Conservation (phyloP, 2,329 filamentous ascomycete species). For the Bretziella fagacearum region DNA sequence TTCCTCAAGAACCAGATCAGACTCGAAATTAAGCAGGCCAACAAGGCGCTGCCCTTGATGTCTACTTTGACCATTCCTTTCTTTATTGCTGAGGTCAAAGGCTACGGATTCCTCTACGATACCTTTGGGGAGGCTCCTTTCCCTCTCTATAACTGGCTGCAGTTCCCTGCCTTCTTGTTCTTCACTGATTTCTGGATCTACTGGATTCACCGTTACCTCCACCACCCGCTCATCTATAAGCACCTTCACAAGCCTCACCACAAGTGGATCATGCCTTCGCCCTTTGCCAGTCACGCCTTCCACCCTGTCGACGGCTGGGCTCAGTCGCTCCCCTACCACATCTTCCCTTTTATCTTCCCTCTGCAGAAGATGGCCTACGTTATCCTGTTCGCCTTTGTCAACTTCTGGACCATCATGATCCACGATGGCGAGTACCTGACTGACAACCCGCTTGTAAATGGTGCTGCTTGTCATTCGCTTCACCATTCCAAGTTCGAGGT, state of each 20-base stretch:
- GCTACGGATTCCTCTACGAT: constrained; percentile 79
- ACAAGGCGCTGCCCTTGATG: constrained; percentile 64
- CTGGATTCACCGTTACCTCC: constrained; percentile 74
- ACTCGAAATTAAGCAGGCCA: constrained; percentile 70
- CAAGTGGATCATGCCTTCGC: constrained; percentile 99
- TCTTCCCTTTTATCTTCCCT: constrained; percentile 85
- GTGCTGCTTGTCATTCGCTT: constrained; percentile 67
- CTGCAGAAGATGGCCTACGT: constrained; percentile 84
- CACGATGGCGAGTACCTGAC: constrained; percentile 90
- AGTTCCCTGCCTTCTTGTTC: constrained; percentile 80
- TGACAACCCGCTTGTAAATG: constrained; percentile 82
- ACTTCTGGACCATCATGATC: constrained; percentile 94
- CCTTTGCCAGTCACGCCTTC: constrained; percentile 84
- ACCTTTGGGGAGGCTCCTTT: constrained; percentile 58
- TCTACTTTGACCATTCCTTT: constrained; percentile 62
- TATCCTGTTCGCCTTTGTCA: constrained; percentile 75
- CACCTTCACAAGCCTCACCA: constrained; percentile 90
- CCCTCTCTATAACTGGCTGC: constrained; percentile 57
- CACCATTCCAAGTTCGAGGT: constrained; percentile 47
- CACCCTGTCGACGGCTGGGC: constrained; percentile 83
- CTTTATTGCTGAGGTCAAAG: constrained; percentile 69
- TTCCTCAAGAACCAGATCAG: constrained; percentile 87
- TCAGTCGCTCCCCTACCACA: constrained; percentile 79
- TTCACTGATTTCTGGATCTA: constrained; percentile 88
- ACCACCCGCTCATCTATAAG: constrained; percentile 67